A percentile compares a stretch with the other conserved stretches of the same genome.
phyloP scores from a whole-genome alignment of 1,284 basidiomycete genomes.

The Peniophora sp. region DNA sequence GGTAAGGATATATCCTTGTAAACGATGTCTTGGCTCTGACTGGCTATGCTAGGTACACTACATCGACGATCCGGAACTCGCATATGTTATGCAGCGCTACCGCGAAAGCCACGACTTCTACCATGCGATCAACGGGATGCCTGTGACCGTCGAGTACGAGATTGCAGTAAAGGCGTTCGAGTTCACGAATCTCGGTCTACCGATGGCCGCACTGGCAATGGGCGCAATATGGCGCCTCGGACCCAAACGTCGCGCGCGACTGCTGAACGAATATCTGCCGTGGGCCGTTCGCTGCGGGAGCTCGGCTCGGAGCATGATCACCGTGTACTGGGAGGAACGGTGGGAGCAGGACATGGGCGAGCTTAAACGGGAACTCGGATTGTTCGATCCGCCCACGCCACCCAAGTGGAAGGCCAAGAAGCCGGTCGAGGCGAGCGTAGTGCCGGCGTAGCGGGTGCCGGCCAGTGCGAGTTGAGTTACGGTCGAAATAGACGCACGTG shows the following conservation, averaged over 20 bases:
- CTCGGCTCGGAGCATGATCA: slow-evolving; percentile 69
- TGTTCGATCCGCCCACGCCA: slow-evolving; percentile 65
- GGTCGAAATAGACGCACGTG: no score
- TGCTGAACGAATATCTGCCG: slow-evolving; percentile 77
- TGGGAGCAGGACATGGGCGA: slow-evolving; percentile 83
- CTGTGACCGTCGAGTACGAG: slow-evolving; percentile 87
- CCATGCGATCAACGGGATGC: slow-evolving; percentile 83
- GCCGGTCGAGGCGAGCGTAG: no score
- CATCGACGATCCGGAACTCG: slow-evolving; percentile 87
- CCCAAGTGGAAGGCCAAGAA: slow-evolving; percentile 36
- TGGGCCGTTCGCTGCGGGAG: slow-evolving; percentile 87
- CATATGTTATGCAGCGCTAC: slow-evolving; percentile 97
- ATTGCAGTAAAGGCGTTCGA: slow-evolving; percentile 97
- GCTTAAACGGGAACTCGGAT: slow-evolving; percentile 77
- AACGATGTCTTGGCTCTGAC: not conserved
- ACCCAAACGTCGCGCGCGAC: slow-evolving; percentile 41
- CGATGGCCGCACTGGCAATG: slow-evolving; percentile 81
- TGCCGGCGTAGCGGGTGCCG: no score
- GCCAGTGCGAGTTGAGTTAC: no score
- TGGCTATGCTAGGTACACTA: slow-evolving; percentile 69
- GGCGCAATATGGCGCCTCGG: slow-evolving; percentile 66
- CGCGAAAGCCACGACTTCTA: slow-evolving; percentile 97
- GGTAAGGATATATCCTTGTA: slow-evolving; percentile 44
- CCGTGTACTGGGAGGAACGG: slow-evolving; percentile 92
- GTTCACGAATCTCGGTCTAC: slow-evolving; percentile 86